phyloP scores from a whole-genome alignment of 805 yeast genomes.

The Kodamaea neixiangensis region DNA sequence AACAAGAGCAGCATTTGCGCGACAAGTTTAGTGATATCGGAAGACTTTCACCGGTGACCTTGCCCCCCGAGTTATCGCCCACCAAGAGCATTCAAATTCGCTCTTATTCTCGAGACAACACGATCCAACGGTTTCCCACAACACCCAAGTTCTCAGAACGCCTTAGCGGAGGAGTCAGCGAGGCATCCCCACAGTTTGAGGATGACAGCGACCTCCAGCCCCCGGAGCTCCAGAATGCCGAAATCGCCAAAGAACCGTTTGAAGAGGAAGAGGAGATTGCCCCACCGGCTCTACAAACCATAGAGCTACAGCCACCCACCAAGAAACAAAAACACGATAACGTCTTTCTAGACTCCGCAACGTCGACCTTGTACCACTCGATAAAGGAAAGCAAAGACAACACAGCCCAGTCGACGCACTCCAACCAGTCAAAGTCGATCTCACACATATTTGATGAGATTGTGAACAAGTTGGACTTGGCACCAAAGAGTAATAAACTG shows the following conservation, averaged over 20 bases:
- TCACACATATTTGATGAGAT: slow-evolving; percentile 37
- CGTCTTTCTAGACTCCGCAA: slow-evolving; percentile 30
- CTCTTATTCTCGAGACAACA: slow-evolving; percentile 12
- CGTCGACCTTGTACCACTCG: slow-evolving; percentile 37
- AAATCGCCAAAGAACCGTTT: slow-evolving; percentile 1
- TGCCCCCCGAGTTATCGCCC: slow-evolving; percentile 24
- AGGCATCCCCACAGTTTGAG: slow-evolving; percentile 25
- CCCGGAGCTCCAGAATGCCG: slow-evolving; percentile 20
- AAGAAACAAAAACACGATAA: slow-evolving; percentile 22
- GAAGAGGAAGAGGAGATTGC: slow-evolving; percentile 9
- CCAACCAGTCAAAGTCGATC: slow-evolving; percentile 27
- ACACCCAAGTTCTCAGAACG: slow-evolving; percentile 18
- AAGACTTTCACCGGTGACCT: slow-evolving; percentile 21
- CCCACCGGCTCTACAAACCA: slow-evolving; percentile 11
- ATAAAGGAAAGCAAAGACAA: slow-evolving; percentile 17
- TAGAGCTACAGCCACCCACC: slow-evolving; percentile 3
- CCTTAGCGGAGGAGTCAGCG: slow-evolving; percentile 17
- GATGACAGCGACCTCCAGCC: slow-evolving; percentile 35
- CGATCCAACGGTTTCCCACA: slow-evolving; percentile 19
- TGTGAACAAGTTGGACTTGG: slow-evolving; percentile 12
- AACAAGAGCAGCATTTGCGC: neutral
- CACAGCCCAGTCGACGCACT: slow-evolving; percentile 16
- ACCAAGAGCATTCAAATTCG: slow-evolving; percentile 8
- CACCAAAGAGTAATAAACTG: slow-evolving; percentile 1
- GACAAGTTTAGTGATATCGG: slow-evolving; percentile 12